Percentiles rank a stretch among this genome's conserved stretches.
phyloP scores from a whole-genome alignment of 768 basidiomycete species.

The Pulveroboletus ravenelii region DNA sequence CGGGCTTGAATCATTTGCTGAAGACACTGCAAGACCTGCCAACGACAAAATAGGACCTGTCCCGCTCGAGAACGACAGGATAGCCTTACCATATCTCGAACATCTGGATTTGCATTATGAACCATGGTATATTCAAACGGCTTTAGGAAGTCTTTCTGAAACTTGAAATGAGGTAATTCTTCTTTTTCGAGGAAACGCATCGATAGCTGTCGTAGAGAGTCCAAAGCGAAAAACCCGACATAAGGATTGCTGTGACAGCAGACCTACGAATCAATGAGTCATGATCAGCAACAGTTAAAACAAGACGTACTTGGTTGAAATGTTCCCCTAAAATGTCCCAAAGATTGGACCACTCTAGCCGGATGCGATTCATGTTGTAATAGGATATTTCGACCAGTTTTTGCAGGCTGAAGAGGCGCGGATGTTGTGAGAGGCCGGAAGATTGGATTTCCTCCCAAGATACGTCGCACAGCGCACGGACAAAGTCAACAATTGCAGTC shows the following conservation, averaged over 20 bases:
- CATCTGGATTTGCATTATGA: conserved; percentile 92
- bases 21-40: conserved; percentile 89
- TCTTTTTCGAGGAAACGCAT: conserved; percentile 99
- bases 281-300: not conserved
- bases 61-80: not conserved
- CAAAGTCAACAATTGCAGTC: conserved; percentile 98
- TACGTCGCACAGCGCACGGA: conserved; percentile 90
- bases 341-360: conserved; percentile 95
- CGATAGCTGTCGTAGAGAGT: conserved; percentile 92
- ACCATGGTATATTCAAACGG: conserved; percentile 98
- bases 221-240: conserved; percentile 94
- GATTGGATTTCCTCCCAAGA: conserved; percentile 99
- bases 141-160: conserved; percentile 98
- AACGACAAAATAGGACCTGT: not conserved
- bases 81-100: conserved; percentile 84
- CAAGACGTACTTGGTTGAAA: conserved; percentile 78
- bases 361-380: conserved; percentile 98
- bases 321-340: conserved; percentile 99
- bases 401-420: conserved; percentile 93
- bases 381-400: conserved; percentile 99
- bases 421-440: conserved; percentile 89
- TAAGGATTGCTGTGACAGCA: conserved; percentile 98
- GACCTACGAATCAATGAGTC: conserved; percentile 50
- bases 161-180: conserved; percentile 95
- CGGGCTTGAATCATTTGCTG: conserved; percentile 98